Base-by-base conservation (phyloP, 306 rosid genomes). In the Mimosa pudica region DNA sequence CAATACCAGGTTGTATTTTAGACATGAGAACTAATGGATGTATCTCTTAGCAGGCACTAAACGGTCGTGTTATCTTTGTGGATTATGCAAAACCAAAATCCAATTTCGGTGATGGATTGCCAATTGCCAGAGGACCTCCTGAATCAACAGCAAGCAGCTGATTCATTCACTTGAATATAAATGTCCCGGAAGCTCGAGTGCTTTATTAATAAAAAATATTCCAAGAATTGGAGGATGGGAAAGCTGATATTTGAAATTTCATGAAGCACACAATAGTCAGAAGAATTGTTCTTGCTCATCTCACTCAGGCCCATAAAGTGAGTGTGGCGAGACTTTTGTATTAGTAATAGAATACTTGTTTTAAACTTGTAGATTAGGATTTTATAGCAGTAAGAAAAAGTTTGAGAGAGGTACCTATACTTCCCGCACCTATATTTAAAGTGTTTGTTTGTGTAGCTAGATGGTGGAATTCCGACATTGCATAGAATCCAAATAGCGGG, bases 111-210 rank as follows among this genome's bases (percentile, higher is more conserved):
- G 81, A 80, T 33, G 89, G 78, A 74, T 70, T 88, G 83, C 95
- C 95, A 42, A 86, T 92, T 85, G 98, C 98, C 1, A 89, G 95
- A 85, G 98, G 97, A 83, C 98, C 98, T 63, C 97, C 94, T 48
- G 86, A 89, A 55, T 74, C 76, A 9, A 70, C 44, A 70, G 63
- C 76, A 24, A 78, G 86, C 14, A 18, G 73, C 41, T 76, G 82
- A 84, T 52, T 54, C 48, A 47, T 67, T 45, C 62, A 17, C 3
- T 16, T 71, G 85, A 71, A 65, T 73, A 16, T 75, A 84, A 71
- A 65, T 77, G 46, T 79, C 73, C 51, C 41, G 71, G 12, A 17
- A 57, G 42, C 60, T 54, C 41, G 75, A 64, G 47, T 58, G 36
- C 33, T 30, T 20, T 16, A 42, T 46, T 12, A 44, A 24, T 64